phyloP scores from a whole-genome alignment of 345 rosid species.

The Litchi chinensis region DNA sequence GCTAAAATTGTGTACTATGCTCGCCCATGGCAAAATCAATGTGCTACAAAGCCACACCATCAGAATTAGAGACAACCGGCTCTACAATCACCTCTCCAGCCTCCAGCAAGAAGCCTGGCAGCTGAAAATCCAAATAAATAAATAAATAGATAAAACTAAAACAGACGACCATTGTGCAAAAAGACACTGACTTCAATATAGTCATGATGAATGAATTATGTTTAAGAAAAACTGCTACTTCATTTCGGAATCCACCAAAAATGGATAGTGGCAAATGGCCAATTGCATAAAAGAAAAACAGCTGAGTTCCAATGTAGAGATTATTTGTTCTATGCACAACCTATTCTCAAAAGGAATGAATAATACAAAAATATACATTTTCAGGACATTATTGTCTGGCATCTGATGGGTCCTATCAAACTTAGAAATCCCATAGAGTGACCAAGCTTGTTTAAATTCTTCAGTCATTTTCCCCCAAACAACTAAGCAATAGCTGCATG shows the following conservation, averaged over 20 bases:
- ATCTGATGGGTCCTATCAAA: background rate
- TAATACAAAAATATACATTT: background rate
- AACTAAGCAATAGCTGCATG: background rate
- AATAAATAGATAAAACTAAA: background rate
- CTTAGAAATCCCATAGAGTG: background rate
- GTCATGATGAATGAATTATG: background rate
- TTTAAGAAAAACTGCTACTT: background rate
- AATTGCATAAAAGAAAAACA: background rate
- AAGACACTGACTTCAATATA: background rate
- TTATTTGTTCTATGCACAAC: slow-evolving; percentile 1
- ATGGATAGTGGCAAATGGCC: background rate
- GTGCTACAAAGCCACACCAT: slow-evolving; percentile 35
- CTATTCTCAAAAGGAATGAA: slow-evolving; percentile 5
- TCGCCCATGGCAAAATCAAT: slow-evolving; percentile 35
- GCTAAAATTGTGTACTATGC: slow-evolving; percentile 24
- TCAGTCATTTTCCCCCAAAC: background rate
- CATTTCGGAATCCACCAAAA: slow-evolving; percentile 2
- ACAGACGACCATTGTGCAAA: background rate
- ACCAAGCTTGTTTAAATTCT: background rate
- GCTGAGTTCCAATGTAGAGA: background rate
- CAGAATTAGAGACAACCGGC: slow-evolving; percentile 30
- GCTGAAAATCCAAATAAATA: slow-evolving; percentile 2
- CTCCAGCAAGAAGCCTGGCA: slow-evolving; percentile 36
- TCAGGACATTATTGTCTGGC: background rate
- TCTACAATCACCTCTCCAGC: slow-evolving; percentile 30